Base-by-base conservation (phyloP, 441 rosid species). In the Capsella rubella region DNA sequence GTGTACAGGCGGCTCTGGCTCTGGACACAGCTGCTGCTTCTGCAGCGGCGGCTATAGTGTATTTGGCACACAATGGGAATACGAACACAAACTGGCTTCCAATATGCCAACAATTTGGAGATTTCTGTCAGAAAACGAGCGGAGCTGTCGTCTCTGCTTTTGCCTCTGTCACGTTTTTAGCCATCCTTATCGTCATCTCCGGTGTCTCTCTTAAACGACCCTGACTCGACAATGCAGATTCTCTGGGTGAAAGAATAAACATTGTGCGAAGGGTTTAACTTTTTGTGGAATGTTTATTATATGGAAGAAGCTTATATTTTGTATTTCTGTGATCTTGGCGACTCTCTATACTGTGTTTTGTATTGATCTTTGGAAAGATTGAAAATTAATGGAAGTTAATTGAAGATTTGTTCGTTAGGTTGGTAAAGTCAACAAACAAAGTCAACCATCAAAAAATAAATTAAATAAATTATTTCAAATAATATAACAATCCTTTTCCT, bases 1-100 rank as follows among this genome's bases (percentile, higher is more conserved):
- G 18, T 52, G 8, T 53, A 66, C 83, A 87, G 94, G 84, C 78
- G 34, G 84, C 87, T 10, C 76, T 91, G 31, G 72, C 86, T 45
- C 77, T 89, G 32, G 76, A 67, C 59, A 86, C 88, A 0, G 85
- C 91, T 0, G 95, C 90, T 0, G 97, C 75, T 0, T 77, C 85
- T 0, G 87, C 94, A 0, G 91, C 92, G 0, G 84, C 95, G 0
- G 91, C 92, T 39, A 85, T 89, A 21, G 93, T 84, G 31, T 89
- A 89, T 82, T 81, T 91, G 75, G 95, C 97, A 29, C 93, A 91
- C 84, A 89, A 84, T 39, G 95, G 97, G 15, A 91, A 91, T 75
- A 18, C 81, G 3, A 89, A 79, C 83, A 77, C 91, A 14, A 89
- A 91, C 78, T 91, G 97, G 97, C 79, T 91, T 6, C 82, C 91